Evolutionary conservation across 140 eudicot genomes (phyloP).

Genomic region (Oenanthe javanica): DNA sequence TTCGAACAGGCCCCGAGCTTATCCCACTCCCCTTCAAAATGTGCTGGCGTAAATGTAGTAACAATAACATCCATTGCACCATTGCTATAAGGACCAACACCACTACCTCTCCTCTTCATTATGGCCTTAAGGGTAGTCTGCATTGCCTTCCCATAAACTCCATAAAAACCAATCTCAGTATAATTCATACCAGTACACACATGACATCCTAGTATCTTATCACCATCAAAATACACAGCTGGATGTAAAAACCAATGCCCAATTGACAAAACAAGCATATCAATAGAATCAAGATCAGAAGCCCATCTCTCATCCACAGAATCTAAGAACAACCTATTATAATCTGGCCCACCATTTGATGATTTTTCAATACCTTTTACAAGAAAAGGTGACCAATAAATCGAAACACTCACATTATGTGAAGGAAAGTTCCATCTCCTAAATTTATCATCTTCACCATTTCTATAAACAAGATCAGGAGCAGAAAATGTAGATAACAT

Average conservation of each 20-base stretch:
- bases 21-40: slow-evolving; percentile 98
- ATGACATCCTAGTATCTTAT: slow-evolving; percentile 65
- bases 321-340: slow-evolving; percentile 55
- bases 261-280: slow-evolving; percentile 68
- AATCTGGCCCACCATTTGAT: slow-evolving; percentile 22
- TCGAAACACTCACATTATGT: slow-evolving; percentile 56
- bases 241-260: slow-evolving; percentile 95
- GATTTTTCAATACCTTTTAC: slow-evolving; percentile 78
- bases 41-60: slow-evolving; percentile 82
- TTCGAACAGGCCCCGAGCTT: slow-evolving; percentile 76
- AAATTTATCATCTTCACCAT: slow-evolving; percentile 71
- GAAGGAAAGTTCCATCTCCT: slow-evolving; percentile 83
- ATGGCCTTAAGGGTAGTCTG: slow-evolving; percentile 53
- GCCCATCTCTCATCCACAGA: slow-evolving; percentile 80
- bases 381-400: slow-evolving; percentile 93
- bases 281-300: slow-evolving; percentile 54
- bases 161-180: slow-evolving; percentile 76
- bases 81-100: neutral
- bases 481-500: slow-evolving; percentile 48
- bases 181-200: slow-evolving; percentile 34
- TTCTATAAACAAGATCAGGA: slow-evolving; percentile 45
- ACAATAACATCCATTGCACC: slow-evolving; percentile 43
- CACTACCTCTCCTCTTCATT: slow-evolving; percentile 24
- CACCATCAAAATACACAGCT: slow-evolving; percentile 53
- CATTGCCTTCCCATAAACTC: slow-evolving; percentile 71